Percentiles rank a stretch among this genome's conserved stretches.
These are phyloP conservation scores for Quercus phellos DNA, from an alignment of 331 rosid species.

Conservation along the genomic window DNA sequence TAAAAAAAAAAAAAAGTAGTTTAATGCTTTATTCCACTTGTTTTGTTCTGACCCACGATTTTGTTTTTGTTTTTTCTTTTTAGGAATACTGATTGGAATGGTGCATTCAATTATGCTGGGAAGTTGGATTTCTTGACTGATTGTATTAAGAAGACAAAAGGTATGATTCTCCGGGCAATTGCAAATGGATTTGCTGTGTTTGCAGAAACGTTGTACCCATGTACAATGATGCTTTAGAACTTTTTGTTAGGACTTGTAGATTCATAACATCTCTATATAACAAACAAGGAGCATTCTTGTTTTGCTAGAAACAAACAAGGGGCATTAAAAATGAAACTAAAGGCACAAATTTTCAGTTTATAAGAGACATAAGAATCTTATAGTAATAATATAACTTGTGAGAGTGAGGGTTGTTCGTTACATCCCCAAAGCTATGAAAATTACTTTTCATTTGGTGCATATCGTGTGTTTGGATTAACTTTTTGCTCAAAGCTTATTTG, in stretches of 20 bases:
- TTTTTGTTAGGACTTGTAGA: not conserved
- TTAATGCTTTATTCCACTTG: not conserved
- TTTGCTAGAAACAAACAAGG: not conserved
- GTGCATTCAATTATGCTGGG: slow-evolving; percentile 52
- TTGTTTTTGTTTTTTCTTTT: slow-evolving; percentile 21
- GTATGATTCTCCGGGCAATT: slow-evolving; percentile 21
- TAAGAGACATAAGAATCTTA: not conserved
- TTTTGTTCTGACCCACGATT: not conserved
- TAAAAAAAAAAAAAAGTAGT: not conserved
- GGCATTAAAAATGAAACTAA: not conserved
- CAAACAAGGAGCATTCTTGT: not conserved
- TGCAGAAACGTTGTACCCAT: not conserved
- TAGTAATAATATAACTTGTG: too few relatives aligned
- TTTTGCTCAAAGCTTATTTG: not conserved
- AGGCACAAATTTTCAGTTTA: not conserved
- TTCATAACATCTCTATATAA: not conserved
- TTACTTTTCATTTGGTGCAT: too few relatives aligned
- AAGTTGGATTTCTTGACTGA: slow-evolving; percentile 44
- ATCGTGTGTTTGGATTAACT: too few relatives aligned
- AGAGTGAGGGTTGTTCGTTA: not conserved
- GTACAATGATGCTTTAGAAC: not conserved
- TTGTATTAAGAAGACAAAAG: slow-evolving; percentile 49
- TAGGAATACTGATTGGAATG: slow-evolving; percentile 61
- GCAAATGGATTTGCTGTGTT: not conserved
- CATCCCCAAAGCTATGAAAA: not conserved